Percentiles rank a stretch among this genome's conserved stretches.
phyloP scores from a whole-genome alignment of 257 asterid genomes.

The Dorcoceras hygrometricum region DNA sequence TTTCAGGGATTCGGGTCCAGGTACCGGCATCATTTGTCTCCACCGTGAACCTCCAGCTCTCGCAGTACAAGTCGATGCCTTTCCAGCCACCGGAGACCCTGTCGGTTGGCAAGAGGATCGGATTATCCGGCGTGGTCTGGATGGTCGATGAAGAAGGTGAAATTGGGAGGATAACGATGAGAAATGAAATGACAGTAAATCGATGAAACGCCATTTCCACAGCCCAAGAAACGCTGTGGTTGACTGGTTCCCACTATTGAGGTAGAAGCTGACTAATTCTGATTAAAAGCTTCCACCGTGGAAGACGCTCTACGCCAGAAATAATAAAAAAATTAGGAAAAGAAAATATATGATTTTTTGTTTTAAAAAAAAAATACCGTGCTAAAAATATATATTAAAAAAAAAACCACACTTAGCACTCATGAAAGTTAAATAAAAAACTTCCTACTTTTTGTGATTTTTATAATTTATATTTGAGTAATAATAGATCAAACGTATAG shows the following conservation, averaged over 20 bases:
- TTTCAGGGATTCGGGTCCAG: conserved; percentile 49
- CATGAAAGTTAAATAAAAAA: no score
- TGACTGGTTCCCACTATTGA: not conserved
- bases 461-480: no score
- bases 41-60: conserved; percentile 75
- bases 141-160: conserved; percentile 40
- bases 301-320: no score
- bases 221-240: conserved; percentile 20
- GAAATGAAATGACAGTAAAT: conserved; percentile 22
- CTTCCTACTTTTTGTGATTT: no score
- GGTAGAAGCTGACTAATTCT: not conserved
- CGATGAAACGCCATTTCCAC: conserved; percentile 30
- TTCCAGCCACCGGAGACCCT: conserved; percentile 31
- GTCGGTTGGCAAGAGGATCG: conserved; percentile 16
- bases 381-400: no score
- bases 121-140: conserved; percentile 31
- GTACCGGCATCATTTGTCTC: conserved; percentile 72
- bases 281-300: no score
- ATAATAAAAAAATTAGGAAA: no score
- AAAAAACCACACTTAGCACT: no score
- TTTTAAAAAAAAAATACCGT: no score
- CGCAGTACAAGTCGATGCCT: conserved; percentile 45
- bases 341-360: no score
- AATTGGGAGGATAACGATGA: conserved; percentile 28
- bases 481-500: no score